Conservation (phyloP, 495 filamentous ascomycete species). For the Trypethelium eluteriae region DNA sequence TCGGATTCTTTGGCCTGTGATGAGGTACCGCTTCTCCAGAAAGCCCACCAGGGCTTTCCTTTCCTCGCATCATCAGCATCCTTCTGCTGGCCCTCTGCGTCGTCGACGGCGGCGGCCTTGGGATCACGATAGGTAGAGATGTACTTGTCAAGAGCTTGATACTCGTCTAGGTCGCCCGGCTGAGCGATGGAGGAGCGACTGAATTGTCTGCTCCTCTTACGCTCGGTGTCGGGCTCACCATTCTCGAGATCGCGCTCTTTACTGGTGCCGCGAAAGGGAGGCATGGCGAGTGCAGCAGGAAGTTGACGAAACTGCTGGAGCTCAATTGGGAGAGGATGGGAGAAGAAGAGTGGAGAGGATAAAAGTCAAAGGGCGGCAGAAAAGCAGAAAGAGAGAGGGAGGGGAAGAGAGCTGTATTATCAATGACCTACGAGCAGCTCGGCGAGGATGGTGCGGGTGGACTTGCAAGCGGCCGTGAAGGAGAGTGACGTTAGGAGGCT, state of each 20-base stretch:
- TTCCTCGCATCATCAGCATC: constrained; percentile 28
- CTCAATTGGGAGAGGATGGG: constrained; percentile 6
- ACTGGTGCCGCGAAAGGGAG: constrained; percentile 25
- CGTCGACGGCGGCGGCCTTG: constrained; percentile 18
- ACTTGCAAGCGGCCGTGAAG: background rate
- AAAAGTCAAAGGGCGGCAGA: constrained; percentile 13
- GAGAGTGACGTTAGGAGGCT: background rate
- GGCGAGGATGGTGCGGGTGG: constrained; percentile 3
- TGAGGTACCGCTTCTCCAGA: constrained; percentile 39
- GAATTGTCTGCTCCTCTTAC: constrained; percentile 18
- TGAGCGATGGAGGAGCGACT: constrained; percentile 13
- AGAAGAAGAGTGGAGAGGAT: constrained; percentile 10
- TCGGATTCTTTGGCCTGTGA: constrained; percentile 31
- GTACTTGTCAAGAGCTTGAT: constrained; percentile 34
- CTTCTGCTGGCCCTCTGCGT: constrained; percentile 13
- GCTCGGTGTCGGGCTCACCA: constrained; percentile 21
- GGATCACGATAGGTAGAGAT: constrained; percentile 37
- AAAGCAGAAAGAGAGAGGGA: constrained; percentile 3
- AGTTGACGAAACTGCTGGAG: constrained; percentile 12
- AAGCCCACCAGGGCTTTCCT: constrained; percentile 30
- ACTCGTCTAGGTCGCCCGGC: constrained; percentile 29
- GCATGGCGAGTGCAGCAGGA: constrained; percentile 17
- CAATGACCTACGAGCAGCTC: constrained; percentile 10
- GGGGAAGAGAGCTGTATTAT: constrained; percentile 11
- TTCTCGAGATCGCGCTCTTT: constrained; percentile 27